Percentiles rank a stretch among this genome's conserved stretches.
Conservation (phyloP, 2,329 filamentous ascomycete species). For the Nothophaeocryptopus gaeumannii region DNA sequence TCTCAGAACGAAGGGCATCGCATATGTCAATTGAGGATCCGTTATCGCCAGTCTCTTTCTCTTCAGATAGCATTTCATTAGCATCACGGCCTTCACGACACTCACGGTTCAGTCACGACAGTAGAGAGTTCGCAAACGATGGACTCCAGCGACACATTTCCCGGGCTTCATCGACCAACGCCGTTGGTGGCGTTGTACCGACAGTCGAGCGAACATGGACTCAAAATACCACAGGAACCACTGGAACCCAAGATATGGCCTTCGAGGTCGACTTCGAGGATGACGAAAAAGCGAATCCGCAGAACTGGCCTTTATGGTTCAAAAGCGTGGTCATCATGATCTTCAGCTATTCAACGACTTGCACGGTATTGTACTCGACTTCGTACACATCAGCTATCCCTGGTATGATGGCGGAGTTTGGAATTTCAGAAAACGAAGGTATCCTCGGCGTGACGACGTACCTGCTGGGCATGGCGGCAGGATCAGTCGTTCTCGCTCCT, state of each 20-base stretch:
- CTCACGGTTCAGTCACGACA: slow-evolving; percentile 22
- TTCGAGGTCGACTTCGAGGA: slow-evolving; percentile 73
- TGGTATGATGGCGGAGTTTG: slow-evolving; percentile 63
- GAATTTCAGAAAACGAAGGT: slow-evolving; percentile 58
- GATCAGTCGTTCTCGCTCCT: slow-evolving; percentile 71
- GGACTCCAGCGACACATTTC: slow-evolving; percentile 29
- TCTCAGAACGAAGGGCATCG: slow-evolving; percentile 18
- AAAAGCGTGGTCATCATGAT: slow-evolving; percentile 55
- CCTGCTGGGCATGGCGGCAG: slow-evolving; percentile 68
- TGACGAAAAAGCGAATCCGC: slow-evolving; percentile 62
- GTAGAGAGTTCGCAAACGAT: slow-evolving; percentile 23
- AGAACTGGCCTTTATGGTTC: slow-evolving; percentile 63
- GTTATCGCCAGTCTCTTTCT: slow-evolving; percentile 22
- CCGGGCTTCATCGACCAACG: slow-evolving; percentile 28
- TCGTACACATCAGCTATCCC: slow-evolving; percentile 71
- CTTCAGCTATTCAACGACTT: slow-evolving; percentile 57
- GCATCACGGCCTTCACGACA: slow-evolving; percentile 18
- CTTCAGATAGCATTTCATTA: slow-evolving; percentile 27
- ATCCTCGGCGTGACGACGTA: slow-evolving; percentile 78
- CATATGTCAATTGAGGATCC: slow-evolving; percentile 30
- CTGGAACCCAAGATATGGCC: slow-evolving; percentile 44
- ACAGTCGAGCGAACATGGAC: slow-evolving; percentile 21
- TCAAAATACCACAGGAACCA: slow-evolving; percentile 22
- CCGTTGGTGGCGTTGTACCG: slow-evolving; percentile 30
- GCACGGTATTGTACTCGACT: slow-evolving; percentile 67